These are phyloP conservation scores for Sordariomycetes sp. DNA, from an alignment of 2,329 filamentous ascomycete species.

Conservation along the genomic window DNA sequence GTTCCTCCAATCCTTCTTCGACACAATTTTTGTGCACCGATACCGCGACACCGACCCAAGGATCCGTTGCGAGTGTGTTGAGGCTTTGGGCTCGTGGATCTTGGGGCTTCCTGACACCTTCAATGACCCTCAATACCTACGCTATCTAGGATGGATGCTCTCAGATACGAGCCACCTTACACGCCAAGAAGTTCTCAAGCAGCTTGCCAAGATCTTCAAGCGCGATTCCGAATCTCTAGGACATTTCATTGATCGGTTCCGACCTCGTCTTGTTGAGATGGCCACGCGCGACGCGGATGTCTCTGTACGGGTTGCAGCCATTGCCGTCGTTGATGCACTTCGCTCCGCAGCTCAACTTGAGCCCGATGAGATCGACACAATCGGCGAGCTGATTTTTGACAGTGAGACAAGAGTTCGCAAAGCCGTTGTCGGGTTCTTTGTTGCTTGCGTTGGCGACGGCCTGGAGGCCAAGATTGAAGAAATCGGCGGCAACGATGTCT, in stretches of 20 bases:
- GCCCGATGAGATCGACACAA: slow-evolving; percentile 79
- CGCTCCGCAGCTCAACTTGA: slow-evolving; percentile 81
- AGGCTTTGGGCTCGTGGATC: slow-evolving; percentile 84
- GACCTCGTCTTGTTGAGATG: slow-evolving; percentile 83
- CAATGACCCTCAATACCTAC: slow-evolving; percentile 81
- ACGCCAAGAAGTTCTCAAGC: slow-evolving; percentile 76
- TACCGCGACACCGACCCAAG: slow-evolving; percentile 89
- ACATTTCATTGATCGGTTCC: slow-evolving; percentile 89
- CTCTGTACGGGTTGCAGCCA: slow-evolving; percentile 67
- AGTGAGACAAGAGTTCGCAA: slow-evolving; percentile 76
- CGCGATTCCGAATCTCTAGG: slow-evolving; percentile 75
- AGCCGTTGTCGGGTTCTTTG: slow-evolving; percentile 84
- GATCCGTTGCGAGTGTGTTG: slow-evolving; percentile 82
- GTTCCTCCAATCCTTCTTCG: slow-evolving; percentile 77
- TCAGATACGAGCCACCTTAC: slow-evolving; percentile 70
- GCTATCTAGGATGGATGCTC: slow-evolving; percentile 92
- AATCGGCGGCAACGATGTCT: slow-evolving; percentile 66
- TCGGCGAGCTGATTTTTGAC: slow-evolving; percentile 86
- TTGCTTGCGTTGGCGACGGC: slow-evolving; percentile 74
- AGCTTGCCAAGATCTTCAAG: slow-evolving; percentile 71
- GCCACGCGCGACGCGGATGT: slow-evolving; percentile 78
- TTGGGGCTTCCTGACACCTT: slow-evolving; percentile 75
- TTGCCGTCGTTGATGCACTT: slow-evolving; percentile 74
- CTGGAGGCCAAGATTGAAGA: slow-evolving; percentile 75
- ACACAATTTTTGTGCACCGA: slow-evolving; percentile 87